Evolutionary conservation across 108 stramenopile species (phyloP).

Genomic region (Epithemia pelagica): DNA sequence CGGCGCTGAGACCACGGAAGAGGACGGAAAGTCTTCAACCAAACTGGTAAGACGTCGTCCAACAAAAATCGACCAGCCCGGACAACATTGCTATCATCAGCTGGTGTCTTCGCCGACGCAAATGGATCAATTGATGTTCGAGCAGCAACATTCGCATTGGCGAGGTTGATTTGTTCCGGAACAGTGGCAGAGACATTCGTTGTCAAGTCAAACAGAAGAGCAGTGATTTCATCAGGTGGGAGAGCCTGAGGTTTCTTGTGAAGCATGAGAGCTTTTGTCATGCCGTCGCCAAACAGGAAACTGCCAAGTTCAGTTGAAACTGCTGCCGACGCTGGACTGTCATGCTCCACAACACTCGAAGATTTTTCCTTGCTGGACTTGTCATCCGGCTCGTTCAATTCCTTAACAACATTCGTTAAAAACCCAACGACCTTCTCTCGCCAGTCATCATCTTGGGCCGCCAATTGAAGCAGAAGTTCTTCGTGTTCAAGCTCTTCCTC

Average conservation of each 20-base stretch:
- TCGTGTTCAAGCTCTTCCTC: conserved; percentile 29
- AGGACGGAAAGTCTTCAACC: conserved; percentile 74
- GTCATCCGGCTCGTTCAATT: conserved; percentile 10
- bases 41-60: conserved; percentile 56
- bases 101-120: conserved; percentile 10
- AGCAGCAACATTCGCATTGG: conserved; percentile 5
- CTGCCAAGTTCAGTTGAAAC: conserved; percentile 38
- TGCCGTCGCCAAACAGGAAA: conserved; percentile 70
- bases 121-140: conserved; percentile 16
- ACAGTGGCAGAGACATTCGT: conserved; percentile 41
- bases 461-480: conserved; percentile 53
- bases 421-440: conserved; percentile 57
- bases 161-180: conserved; percentile 41
- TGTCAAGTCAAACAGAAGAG: conserved; percentile 69
- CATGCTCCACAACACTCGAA: background rate
- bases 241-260: conserved; percentile 57
- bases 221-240: conserved; percentile 72
- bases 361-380: conserved; percentile 9
- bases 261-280: conserved; percentile 44
- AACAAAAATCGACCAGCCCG: conserved; percentile 67
- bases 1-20: conserved; percentile 64
- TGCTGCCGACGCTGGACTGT: conserved; percentile 11
- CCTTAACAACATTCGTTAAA: conserved; percentile 28
- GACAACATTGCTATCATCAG: conserved; percentile 22
- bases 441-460: conserved; percentile 74